Evolutionary conservation across 2,329 filamentous ascomycete species (phyloP), one percentile per base, ranked within the genome.

Genomic region (Aspergillus ibericus): DNA sequence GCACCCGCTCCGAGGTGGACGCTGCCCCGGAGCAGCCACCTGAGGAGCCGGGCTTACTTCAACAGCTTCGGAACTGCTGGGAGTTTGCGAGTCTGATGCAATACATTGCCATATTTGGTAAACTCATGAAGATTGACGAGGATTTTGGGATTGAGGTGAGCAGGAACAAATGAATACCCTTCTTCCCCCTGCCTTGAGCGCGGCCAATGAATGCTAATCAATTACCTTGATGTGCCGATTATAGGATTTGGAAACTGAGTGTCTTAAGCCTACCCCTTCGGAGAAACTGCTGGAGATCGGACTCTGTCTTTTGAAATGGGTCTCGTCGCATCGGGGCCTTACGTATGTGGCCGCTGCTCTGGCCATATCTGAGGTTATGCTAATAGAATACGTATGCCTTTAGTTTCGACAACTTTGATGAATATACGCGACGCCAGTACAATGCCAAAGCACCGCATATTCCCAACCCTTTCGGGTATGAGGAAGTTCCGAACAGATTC

Each of bases 61-160:
- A 86, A 59, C 87, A 83, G 64, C 84, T 98, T 66, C 87, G 93
- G 63, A 95, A 91, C 72, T 92, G 91, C 83, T 98, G 93, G 93
- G 90, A 97, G 75, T 97, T 98, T 77, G 91, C 93, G 61, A 93
- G 92, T 70, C 80, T 98, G 7, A 92, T 89, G 78, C 93, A 99
- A 77, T 99, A 92, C 84, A 91, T 98, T 61, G 90, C 88, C 73
- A 85, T 93, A 40, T 99, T 99, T 75, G 93, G 93, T 61, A 88
- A 89, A 69, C 88, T 88, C 44, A 88, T 96, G 73, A 97, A 96
- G 79, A 90, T 98, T 65, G 89, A 95, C 68, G 90, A 96, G 62
- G 87, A 89, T 70, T 83, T 97, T 63, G 92, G 93, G 70, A 90
- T 97, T 64, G 93, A 98, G 80, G 95, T 96, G 85, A 69, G 79